Evolutionary conservation across 1,284 basidiomycete species (phyloP).

Genomic region (Porodaedalea pini): DNA sequence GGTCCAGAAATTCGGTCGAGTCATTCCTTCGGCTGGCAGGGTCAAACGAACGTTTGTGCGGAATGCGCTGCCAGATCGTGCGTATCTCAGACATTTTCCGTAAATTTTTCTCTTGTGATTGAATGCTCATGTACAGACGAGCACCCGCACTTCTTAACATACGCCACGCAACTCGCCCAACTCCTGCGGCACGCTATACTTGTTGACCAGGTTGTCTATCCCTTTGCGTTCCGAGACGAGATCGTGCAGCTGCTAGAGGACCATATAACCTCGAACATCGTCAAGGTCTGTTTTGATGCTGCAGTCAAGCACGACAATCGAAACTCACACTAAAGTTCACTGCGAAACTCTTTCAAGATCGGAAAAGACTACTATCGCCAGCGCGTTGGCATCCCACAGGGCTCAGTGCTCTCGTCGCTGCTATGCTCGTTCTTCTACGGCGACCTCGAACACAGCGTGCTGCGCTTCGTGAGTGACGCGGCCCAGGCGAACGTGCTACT

Average conservation of each 20-base stretch:
- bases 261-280: slow-evolving; percentile 89
- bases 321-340: too few species aligned
- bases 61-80: slow-evolving; percentile 68
- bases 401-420: slow-evolving; percentile 85
- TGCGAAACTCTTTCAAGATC: slow-evolving; percentile 48
- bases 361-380: slow-evolving; percentile 79
- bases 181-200: slow-evolving; percentile 77
- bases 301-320: too few species aligned
- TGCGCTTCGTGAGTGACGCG: slow-evolving; percentile 39
- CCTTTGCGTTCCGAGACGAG: slow-evolving; percentile 50
- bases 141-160: slow-evolving; percentile 66
- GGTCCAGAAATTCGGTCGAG: slow-evolving; percentile 61
- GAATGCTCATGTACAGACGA: slow-evolving; percentile 46
- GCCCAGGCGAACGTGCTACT: slow-evolving; percentile 60
- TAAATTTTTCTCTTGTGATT: neutral
- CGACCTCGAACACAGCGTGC: slow-evolving; percentile 75
- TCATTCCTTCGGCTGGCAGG: slow-evolving; percentile 49
- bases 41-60: slow-evolving; percentile 54
- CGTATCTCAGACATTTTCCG: neutral
- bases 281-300: slow-evolving; percentile 78
- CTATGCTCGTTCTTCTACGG: slow-evolving; percentile 95
- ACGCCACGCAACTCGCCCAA: slow-evolving; percentile 63
- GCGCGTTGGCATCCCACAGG: slow-evolving; percentile 91
- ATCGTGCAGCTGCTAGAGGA: slow-evolving; percentile 77
- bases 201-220: slow-evolving; percentile 78